Evolutionary conservation across 768 basidiomycete species (phyloP).

Genomic region (Trametes cinnabarina): DNA sequence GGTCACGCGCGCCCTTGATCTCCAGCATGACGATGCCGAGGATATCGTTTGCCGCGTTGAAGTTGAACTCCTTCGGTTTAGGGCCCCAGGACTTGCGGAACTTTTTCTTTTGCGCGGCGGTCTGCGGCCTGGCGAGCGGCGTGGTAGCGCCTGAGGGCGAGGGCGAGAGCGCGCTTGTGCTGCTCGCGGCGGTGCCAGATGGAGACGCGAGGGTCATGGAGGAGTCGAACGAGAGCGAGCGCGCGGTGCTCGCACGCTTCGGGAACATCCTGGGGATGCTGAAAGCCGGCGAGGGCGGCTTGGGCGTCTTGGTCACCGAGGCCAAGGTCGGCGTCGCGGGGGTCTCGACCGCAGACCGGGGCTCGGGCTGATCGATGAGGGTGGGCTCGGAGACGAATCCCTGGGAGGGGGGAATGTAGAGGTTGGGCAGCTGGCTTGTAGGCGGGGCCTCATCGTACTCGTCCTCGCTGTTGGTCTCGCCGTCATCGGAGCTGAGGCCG

Average conservation of each 20-base stretch:
- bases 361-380: constrained; percentile 15
- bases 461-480: constrained; percentile 37
- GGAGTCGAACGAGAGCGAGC: constrained; percentile 32
- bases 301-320: constrained; percentile 26
- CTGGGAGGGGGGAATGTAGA: constrained; percentile 16
- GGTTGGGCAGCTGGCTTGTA: constrained; percentile 30
- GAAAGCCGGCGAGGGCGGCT: constrained; percentile 28
- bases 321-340: constrained; percentile 23
- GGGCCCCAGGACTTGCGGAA: constrained; percentile 41
- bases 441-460: constrained; percentile 31
- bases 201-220: not conserved
- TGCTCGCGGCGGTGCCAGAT: constrained; percentile 22
- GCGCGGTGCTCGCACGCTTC: constrained; percentile 32
- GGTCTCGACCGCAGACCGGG: constrained; percentile 22
- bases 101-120: constrained; percentile 33
- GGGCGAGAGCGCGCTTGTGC: constrained; percentile 4
- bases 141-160: constrained; percentile 20
- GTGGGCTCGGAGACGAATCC: not conserved
- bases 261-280: constrained; percentile 34
- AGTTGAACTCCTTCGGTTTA: constrained; percentile 51
- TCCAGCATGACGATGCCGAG: constrained; percentile 95
- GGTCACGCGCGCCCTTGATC: constrained; percentile 76
- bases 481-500: constrained; percentile 60
- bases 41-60: constrained; percentile 74
- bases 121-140: constrained; percentile 22